Base-by-base conservation (phyloP, 306 rosid species). In the Purshia tridentata region DNA sequence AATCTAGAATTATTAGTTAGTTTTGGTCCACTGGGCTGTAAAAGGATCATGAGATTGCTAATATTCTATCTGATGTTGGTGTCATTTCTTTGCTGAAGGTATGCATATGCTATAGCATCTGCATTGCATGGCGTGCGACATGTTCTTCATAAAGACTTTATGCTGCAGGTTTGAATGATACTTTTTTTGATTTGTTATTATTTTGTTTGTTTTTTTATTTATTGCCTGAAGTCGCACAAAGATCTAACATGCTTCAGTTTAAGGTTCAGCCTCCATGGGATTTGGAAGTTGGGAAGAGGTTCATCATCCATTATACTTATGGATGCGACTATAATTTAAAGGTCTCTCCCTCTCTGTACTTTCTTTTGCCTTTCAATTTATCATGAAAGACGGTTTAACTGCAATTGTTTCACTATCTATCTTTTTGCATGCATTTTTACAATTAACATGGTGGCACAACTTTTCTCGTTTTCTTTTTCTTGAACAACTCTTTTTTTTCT, bases 181-280 rank as follows among this genome's bases (percentile, higher is more conserved):
- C 60, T 72, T 70, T 12, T 23, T 48, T 45, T 68, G 11, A 1
- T 59, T 63, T 9, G 3, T 47, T 29, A 56, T 68, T 55, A 9
- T 51, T 56, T 69, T 48, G 8, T 49, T 53, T 59, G 70, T 50
- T n/a, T 76, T 23, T 16, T 68, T 44, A 18, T 66, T 66, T 81
- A 52, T 47, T 47, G 10, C 8, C 11, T 5, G 8, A 71, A 77
- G 18, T 75, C 62, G 41, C 35, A 55, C 4, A 29, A 18, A 53
- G 73, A 19, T 81, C 61, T 77, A 62, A 74, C 73, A 47, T 41
- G 16, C 63, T 37, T 77, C 19, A 4, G 56, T 83, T 63, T 56
- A 69, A 54, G 29, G 64, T 57, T 76, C 98, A 93, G 98, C 98
- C 98, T 67, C 98, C 98, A 7, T 93, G 96, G 97, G 98, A 93